Evolutionary conservation across 805 yeast genomes (phyloP).

Genomic region (Zygotorulaspora sp.): DNA sequence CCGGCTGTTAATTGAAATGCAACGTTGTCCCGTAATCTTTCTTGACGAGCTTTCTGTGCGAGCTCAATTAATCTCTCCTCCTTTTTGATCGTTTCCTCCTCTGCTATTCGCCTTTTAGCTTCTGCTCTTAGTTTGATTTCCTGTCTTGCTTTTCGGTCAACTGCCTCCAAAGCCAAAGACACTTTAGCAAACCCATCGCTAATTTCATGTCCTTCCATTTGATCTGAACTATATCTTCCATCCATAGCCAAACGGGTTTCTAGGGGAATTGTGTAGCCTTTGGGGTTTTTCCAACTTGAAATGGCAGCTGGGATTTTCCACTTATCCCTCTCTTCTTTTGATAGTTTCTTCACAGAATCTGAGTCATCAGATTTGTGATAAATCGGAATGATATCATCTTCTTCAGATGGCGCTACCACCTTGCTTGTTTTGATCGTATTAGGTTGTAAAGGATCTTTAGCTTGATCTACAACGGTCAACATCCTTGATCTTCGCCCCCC

Average conservation of each 20-base stretch:
- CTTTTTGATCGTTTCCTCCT: slow-evolving; percentile 44
- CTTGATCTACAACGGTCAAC: slow-evolving; percentile 52
- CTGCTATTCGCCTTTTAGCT: slow-evolving; percentile 46
- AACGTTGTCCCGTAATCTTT: slow-evolving; percentile 20
- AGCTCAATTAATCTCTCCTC: slow-evolving; percentile 48
- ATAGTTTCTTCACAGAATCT: slow-evolving; percentile 41
- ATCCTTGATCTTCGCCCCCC: slow-evolving; percentile 39
- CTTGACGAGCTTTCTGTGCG: slow-evolving; percentile 47
- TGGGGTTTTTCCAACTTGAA: slow-evolving; percentile 93
- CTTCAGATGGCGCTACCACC: slow-evolving; percentile 56
- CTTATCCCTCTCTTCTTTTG: slow-evolving; percentile 66
- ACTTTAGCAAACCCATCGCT: slow-evolving; percentile 57
- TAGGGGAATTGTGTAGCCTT: slow-evolving; percentile 77
- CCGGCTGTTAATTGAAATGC: slow-evolving; percentile 6
- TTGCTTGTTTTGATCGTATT: slow-evolving; percentile 64
- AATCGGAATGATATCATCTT: slow-evolving; percentile 61
- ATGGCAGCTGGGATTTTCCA: slow-evolving; percentile 91
- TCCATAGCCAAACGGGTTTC: slow-evolving; percentile 66
- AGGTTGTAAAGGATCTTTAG: slow-evolving; percentile 81
- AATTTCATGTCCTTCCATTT: slow-evolving; percentile 38
- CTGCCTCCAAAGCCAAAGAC: slow-evolving; percentile 66
- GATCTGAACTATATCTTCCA: slow-evolving; percentile 37
- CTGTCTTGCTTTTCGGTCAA: slow-evolving; percentile 57
- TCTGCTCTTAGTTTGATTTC: slow-evolving; percentile 50
- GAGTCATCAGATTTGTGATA: slow-evolving; percentile 55